Evolutionary conservation across 257 asterid species (phyloP), one percentile per base, ranked within the genome.

Genomic region (Plectranthus barbatus): DNA sequence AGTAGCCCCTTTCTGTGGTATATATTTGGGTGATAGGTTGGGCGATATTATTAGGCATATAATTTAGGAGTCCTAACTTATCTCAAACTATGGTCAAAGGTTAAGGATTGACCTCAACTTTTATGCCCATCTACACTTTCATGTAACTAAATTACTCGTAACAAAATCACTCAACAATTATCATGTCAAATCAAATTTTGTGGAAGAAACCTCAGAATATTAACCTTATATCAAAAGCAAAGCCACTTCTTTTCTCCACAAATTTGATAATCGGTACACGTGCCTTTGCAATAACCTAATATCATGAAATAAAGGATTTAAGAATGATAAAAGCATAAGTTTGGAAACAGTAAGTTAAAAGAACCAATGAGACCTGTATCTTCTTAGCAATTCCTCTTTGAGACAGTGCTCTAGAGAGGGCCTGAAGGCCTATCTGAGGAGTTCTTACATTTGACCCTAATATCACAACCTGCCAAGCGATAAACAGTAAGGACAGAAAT

Each of bases 251-350:
- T 83, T 87, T 93, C 88, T 93, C 99, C 72, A 90, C 87, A 82
- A 93, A 90, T 67, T 93, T 93, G 68, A 93, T 78, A 68, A 93
- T 93, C 4, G 99, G 99, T 34, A 93, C 88, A 50, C 97, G 95
- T 41, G 99, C 99, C 85, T 74, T 93, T 53, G 95, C 90, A 69
- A 93, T 90, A 56, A 93, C 99, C 99, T 93, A 70, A 64, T 18
- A 70, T 36, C 1, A 42, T 47, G 23, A 59, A 60, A 66, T 59
- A 2, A 14, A 60, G 51, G 51, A 2, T 24, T 20, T 52, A 65
- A 49, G 21, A 57, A 63, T 40, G 20, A 47, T 46, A 73, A 60
- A n/a, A n/a, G 56, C 46, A 68, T 33, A 63, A 66, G 64, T 19
- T 29, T 34, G 12, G 63, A 56, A 40, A 40, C 34, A n/a, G 39